Evolutionary conservation across 805 yeast genomes (phyloP), one percentile per base, ranked within the genome.

Genomic region (Wickerhamomyces hampshirensis): DNA sequence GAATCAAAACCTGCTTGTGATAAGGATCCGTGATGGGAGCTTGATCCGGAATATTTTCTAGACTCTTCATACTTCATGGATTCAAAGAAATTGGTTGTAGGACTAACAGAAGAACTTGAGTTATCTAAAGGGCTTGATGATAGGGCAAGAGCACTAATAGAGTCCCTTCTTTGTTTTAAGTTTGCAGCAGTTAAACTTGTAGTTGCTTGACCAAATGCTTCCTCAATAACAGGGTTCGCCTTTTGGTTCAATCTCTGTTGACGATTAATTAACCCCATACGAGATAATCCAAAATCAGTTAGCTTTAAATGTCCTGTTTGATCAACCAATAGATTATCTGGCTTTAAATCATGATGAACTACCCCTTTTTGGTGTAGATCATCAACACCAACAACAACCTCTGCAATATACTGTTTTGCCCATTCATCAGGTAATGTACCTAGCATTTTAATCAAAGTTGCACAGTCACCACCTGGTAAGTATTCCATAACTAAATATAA

Each of bases 401-500:
- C 98, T 0, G 96, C 89, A 36, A 87, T 73, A 48, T 93, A 93
- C 45, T 84, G 71, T 43, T 71, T 78, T 0, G 87, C 77, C 98
- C 98, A 93, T 29, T 77, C 77, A 46, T 83, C 85, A 0, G 96
- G 91, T 17, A 93, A 60, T 2, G 80, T 78, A 0, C 95, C 96
- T 57, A 91, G 69, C 60, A 79, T 75, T 51, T 85, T 84, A 18
- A 93, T 63, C 35, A 94, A 64, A 0, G 96, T 80, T 0, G 97
- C 93, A 52, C 91, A 75, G 58, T 93, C 99, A 23, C 99, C 99
- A 29, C 98, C 98, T 47, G 84, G 86, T 27, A 93, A 65, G 53
- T 87, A 93, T 57, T 93, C 98, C 98, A 94, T 91, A 3, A 93
- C 99, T 47, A 93, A 66, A 53, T 85, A 93, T 13, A 93, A 65